phyloP scores from a whole-genome alignment of 371 early-diverging fungal genomes.

The Saksenaea oblongispora region DNA sequence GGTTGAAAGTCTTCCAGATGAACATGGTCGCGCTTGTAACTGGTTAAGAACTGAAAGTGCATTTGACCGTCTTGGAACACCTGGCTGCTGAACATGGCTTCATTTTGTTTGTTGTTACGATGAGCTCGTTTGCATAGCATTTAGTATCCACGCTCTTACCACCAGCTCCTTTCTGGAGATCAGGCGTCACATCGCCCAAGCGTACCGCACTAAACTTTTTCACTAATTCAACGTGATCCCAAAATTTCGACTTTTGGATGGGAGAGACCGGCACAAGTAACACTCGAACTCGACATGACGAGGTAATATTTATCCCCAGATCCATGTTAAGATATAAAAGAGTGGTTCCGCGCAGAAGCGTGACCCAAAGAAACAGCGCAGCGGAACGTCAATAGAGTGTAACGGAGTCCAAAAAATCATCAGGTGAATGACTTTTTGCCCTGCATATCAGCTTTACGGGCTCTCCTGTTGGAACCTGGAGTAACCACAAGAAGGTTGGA shows the following conservation, averaged over 20 bases:
- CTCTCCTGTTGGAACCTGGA: too few relatives aligned
- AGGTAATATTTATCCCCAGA: slow-evolving; percentile 53
- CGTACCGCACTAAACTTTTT: slow-evolving; percentile 56
- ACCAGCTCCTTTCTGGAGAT: slow-evolving; percentile 48
- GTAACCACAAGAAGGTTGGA: too few relatives aligned
- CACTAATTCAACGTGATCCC: slow-evolving; percentile 65
- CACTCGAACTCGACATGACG: slow-evolving; percentile 67
- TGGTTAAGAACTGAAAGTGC: slow-evolving; percentile 76
- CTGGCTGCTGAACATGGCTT: slow-evolving; percentile 60
- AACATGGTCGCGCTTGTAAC: slow-evolving; percentile 56
- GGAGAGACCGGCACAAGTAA: slow-evolving; percentile 77
- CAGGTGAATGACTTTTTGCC: neutral
- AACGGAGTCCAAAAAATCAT: neutral
- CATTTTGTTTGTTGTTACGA: neutral
- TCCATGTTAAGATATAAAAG: slow-evolving; percentile 28
- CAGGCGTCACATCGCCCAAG: slow-evolving; percentile 64
- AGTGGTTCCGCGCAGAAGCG: neutral
- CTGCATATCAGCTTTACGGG: too few relatives aligned
- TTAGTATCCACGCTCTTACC: slow-evolving; percentile 22
- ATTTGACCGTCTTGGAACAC: slow-evolving; percentile 75
- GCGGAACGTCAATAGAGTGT: neutral
- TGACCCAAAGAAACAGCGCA: neutral
- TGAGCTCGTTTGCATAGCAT: neutral
- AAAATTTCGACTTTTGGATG: slow-evolving; percentile 67
- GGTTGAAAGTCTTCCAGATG: slow-evolving; percentile 82